Percentiles rank a stretch among this genome's conserved stretches.
Conservation (phyloP, 768 basidiomycete species). For the Phylloporus arenicola region DNA sequence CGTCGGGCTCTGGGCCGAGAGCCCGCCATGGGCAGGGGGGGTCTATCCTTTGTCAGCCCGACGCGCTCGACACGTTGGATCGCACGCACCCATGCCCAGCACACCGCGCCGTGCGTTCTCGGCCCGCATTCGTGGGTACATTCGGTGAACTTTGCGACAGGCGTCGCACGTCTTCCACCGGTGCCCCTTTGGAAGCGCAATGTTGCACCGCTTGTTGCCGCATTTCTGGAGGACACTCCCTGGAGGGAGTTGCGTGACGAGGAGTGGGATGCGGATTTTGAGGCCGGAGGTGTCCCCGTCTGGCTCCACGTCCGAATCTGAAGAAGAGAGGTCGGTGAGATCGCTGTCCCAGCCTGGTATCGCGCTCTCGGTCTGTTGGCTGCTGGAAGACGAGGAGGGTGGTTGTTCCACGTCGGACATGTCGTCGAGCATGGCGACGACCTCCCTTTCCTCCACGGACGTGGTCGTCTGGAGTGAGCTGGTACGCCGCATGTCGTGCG, state of each 20-base stretch:
- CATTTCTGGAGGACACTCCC: constrained; percentile 24
- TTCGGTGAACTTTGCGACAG: constrained; percentile 35
- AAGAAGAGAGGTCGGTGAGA: constrained; percentile 16
- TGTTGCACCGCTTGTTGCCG: constrained; percentile 31
- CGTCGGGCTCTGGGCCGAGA: constrained; percentile 1
- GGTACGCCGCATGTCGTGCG: background rate
- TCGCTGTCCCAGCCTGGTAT: constrained; percentile 23
- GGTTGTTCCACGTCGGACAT: constrained; percentile 1
- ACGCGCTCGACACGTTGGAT: constrained; percentile 3
- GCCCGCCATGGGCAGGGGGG: background rate
- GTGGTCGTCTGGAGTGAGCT: background rate
- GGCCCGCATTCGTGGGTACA: constrained; percentile 32
- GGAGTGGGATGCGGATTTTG: constrained; percentile 23
- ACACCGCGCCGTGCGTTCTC: constrained; percentile 9
- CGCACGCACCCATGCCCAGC: constrained; percentile 7
- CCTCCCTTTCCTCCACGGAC: background rate
- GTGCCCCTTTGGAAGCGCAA: constrained; percentile 28
- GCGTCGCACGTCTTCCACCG: constrained; percentile 41
- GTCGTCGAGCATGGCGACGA: background rate
- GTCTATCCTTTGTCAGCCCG: background rate
- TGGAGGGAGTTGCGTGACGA: constrained; percentile 12
- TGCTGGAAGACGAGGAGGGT: background rate
- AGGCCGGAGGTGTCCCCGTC: background rate
- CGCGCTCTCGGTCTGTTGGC: background rate
- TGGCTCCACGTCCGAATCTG: constrained; percentile 1